These are phyloP conservation scores for Fomitopsis serialis DNA, from an alignment of 768 basidiomycete genomes.

Conservation along the genomic window DNA sequence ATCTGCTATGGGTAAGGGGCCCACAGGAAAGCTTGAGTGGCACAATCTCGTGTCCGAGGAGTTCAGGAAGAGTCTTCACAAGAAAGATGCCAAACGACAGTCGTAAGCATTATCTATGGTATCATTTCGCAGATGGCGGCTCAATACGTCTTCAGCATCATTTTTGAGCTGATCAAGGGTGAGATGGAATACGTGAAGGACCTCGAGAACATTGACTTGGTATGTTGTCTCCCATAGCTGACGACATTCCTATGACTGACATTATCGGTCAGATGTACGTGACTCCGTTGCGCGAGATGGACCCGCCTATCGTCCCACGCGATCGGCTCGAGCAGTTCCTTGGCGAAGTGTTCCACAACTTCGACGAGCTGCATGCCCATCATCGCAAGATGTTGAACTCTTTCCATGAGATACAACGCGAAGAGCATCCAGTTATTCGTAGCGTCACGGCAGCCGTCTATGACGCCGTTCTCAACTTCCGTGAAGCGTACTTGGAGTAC, in stretches of 20 bases:
- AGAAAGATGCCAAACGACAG: slow-evolving; percentile 79
- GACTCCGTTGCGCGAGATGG: slow-evolving; percentile 60
- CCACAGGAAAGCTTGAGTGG: slow-evolving; percentile 84
- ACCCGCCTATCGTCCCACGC: slow-evolving; percentile 74
- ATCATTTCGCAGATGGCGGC: not conserved
- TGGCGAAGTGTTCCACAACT: slow-evolving; percentile 86
- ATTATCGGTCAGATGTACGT: slow-evolving; percentile 63
- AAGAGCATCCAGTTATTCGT: slow-evolving; percentile 76
- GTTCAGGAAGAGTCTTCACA: slow-evolving; percentile 50
- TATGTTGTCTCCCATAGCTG: slow-evolving; percentile 32
- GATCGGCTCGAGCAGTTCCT: slow-evolving; percentile 75
- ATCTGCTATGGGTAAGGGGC: slow-evolving; percentile 78
- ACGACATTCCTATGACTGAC: not conserved
- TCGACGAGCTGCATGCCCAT: slow-evolving; percentile 66
- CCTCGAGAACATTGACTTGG: slow-evolving; percentile 77
- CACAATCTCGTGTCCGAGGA: slow-evolving; percentile 78
- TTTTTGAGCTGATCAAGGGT: slow-evolving; percentile 92
- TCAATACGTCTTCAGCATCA: slow-evolving; percentile 46
- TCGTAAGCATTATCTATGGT: slow-evolving; percentile 44
- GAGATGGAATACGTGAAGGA: slow-evolving; percentile 96
- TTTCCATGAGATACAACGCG: slow-evolving; percentile 82
- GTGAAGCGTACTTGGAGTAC: slow-evolving; percentile 90
- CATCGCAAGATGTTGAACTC: slow-evolving; percentile 73
- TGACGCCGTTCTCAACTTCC: slow-evolving; percentile 88
- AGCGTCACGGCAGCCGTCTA: slow-evolving; percentile 81